Conservation (phyloP, 305 asterid species). For the Plantago rigida region DNA sequence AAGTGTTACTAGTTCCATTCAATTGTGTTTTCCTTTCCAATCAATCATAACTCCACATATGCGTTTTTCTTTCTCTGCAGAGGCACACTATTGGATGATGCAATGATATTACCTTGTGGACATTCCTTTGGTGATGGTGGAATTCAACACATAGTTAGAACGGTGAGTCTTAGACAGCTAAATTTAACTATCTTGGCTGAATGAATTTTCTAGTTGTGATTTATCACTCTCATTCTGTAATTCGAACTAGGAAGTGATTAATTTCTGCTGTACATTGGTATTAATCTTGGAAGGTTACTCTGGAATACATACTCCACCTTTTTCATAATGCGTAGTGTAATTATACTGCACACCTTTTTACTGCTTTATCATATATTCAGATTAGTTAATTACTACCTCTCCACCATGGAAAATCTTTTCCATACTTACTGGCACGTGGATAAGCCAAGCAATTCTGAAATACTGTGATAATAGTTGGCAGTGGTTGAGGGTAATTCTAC, state of each 20-base stretch:
- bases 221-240: constrained; percentile 1
- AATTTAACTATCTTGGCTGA: constrained; percentile 3
- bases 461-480: too few species aligned
- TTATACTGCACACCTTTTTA: too few species aligned
- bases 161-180: constrained; percentile 41
- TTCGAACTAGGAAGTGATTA: constrained; percentile 3
- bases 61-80: constrained; percentile 35
- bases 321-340: too few species aligned
- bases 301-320: too few species aligned
- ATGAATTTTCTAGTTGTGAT: constrained; percentile 13
- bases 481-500: too few species aligned
- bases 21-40: not conserved
- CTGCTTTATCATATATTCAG: too few species aligned
- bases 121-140: constrained; percentile 88
- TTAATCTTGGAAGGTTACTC: too few species aligned
- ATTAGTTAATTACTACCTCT: too few species aligned
- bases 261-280: too few species aligned
- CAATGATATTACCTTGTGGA: constrained; percentile 92
- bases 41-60: not conserved
- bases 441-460: too few species aligned
- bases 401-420: too few species aligned
- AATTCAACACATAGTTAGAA: constrained; percentile 51
- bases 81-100: constrained; percentile 89
- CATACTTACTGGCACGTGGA: too few species aligned
- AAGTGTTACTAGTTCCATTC: not conserved